Evolutionary conservation across 106 monocot genomes (phyloP), one percentile per base, ranked within the genome.

Genomic region (Apostasia shenzhenica): DNA sequence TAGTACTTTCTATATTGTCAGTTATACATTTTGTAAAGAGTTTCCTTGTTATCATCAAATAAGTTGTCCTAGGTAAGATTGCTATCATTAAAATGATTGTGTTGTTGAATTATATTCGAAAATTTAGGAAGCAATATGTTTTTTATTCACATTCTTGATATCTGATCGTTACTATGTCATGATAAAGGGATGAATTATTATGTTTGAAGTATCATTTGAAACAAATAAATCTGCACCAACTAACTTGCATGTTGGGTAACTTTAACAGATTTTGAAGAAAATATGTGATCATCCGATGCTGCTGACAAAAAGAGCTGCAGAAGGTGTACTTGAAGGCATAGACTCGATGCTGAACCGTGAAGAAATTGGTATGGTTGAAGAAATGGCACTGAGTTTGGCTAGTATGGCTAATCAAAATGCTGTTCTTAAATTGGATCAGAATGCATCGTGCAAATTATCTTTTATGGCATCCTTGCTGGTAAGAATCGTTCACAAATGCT

Each of bases 261-360:
- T 80, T 49, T 7, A 70, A 48, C 74, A 99, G 99, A 85, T 99
- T 73, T 73, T 99, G 65, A 99, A 99, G 77, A 99, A 99, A 82
- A 99, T 99, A 77, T 99, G 99, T 72, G 99, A 99, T 72, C 97
- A 99, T 50, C 97, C 97, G 44, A 65, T 85, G 50, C 82, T 92
- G 71, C 76, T 99, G 70, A 99, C 99, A 51, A 92, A 85, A 78
- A 82, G 74, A 81, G 93, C 80, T 46, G 92, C 92, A 47, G 92
- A 99, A 78, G 99, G 89, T 68, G 82, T 99, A 43, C 80, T 93
- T 67, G 99, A 99, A 71, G 99, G 99, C 55, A 93, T 99, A 84
- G 90, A 85, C 70, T 13, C 78, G 66, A 85, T 99, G 86, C 50
- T 90, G 59, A 88, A 90, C 55, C 72, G 79, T 67, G 87, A 93